Conservation (phyloP, 2,329 filamentous ascomycete genomes). For the Aspergillus sclerotialis region DNA sequence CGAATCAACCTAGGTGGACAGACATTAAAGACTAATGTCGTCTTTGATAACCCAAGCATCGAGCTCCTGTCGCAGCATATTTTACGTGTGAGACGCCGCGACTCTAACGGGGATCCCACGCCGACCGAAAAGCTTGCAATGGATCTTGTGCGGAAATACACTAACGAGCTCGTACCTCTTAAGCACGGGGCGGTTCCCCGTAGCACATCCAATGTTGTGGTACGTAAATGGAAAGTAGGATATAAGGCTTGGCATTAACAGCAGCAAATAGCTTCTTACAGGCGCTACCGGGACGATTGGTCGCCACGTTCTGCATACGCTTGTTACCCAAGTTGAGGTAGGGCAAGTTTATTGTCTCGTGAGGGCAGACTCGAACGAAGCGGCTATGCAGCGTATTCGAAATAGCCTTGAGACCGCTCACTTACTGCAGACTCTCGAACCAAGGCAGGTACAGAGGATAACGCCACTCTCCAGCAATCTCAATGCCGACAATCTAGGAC, state of each 20-base stretch:
- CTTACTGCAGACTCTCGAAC: no score
- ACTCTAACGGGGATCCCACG: constrained; percentile 16
- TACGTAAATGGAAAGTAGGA: no score
- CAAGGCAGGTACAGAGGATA: constrained; percentile 29
- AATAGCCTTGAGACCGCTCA: constrained; percentile 11
- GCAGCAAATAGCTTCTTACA: no score
- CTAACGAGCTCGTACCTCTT: constrained; percentile 21
- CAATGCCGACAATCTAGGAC: constrained; percentile 42
- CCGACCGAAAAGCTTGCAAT: constrained; percentile 40
- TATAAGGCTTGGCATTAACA: no score
- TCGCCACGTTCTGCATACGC: constrained; percentile 47
- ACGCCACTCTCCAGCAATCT: constrained; percentile 44
- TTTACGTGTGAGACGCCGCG: constrained; percentile 33
- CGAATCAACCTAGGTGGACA: constrained; percentile 43
- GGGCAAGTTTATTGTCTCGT: constrained; percentile 51
- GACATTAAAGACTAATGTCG: constrained; percentile 49
- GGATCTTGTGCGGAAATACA: constrained; percentile 44
- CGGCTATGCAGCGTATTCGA: constrained; percentile 32
- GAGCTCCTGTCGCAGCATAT: constrained; percentile 41
- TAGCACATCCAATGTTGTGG: no score
- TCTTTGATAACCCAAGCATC: constrained; percentile 52
- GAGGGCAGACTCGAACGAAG: constrained; percentile 40
- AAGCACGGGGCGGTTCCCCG: no score
- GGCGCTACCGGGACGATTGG: constrained; percentile 62
- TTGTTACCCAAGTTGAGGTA: constrained; percentile 31